Evolutionary conservation across 305 asterid species (phyloP).

Genomic region (Fraxinus angustifolia): DNA sequence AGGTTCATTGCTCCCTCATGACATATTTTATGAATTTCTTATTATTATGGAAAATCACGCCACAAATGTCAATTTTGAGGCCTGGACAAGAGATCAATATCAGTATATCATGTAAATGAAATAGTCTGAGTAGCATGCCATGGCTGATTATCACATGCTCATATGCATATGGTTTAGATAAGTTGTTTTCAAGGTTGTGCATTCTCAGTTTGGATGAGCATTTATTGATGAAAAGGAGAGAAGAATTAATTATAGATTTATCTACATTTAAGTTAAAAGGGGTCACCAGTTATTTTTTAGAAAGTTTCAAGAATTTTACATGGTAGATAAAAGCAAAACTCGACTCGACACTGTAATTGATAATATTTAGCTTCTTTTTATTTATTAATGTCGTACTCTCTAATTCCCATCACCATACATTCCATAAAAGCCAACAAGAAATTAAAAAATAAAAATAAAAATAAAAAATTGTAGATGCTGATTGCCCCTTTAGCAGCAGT

Average conservation of each 20-base stretch:
- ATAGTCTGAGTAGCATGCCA: not conserved
- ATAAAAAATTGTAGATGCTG: not conserved
- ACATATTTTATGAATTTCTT: not conserved
- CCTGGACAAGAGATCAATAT: not conserved
- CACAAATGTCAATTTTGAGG: not conserved
- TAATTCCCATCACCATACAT: not conserved
- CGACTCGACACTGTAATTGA: not conserved
- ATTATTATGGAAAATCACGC: not conserved
- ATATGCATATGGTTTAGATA: not conserved
- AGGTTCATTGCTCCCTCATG: not conserved
- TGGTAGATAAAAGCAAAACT: not conserved
- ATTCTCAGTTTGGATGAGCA: not conserved
- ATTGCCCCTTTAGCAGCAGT: not conserved
- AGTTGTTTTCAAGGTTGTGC: not conserved
- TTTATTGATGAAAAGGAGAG: not conserved
- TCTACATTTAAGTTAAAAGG: not conserved
- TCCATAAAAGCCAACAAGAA: not conserved
- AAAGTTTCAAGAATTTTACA: not conserved
- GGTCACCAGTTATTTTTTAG: not conserved
- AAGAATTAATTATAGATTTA: not conserved
- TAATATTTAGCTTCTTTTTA: not conserved
- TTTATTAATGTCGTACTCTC: not conserved
- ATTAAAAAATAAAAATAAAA: too few relatives aligned
- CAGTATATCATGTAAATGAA: not conserved
- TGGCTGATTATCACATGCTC: not conserved